phyloP scores from a whole-genome alignment of 1,284 basidiomycete genomes.

The Schizophyllum commune region DNA sequence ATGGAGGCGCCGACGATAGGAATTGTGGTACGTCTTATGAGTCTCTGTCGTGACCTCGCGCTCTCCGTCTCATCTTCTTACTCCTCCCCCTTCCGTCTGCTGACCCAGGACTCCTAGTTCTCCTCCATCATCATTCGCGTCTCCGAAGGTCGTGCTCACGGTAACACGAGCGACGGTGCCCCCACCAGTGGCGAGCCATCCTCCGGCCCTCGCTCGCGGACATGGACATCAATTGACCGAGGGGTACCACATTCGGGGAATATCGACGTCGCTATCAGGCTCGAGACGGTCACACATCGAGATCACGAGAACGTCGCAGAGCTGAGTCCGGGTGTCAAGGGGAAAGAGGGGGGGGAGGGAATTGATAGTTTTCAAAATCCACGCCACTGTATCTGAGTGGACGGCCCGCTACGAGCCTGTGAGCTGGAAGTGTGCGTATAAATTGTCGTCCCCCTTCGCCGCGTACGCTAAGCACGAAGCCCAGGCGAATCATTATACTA shows the following conservation, averaged over 20 bases:
- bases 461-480: too few relatives aligned
- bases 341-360: not conserved
- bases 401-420: too few relatives aligned
- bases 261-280: not conserved
- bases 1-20: not conserved
- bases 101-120: not conserved
- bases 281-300: not conserved
- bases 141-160: not conserved
- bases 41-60: too few relatives aligned
- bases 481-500: too few relatives aligned
- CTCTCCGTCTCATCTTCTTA: too few relatives aligned
- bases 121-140: not conserved
- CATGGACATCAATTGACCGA: not conserved
- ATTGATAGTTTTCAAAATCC: not conserved
- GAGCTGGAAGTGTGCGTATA: too few relatives aligned
- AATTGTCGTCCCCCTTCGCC: too few relatives aligned
- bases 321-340: not conserved
- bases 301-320: not conserved
- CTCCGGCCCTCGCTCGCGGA: not conserved
- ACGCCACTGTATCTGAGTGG: not conserved
- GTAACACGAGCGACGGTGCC: not conserved
- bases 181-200: not conserved
- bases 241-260: not conserved
- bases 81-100: too few relatives aligned
- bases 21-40: not conserved